These are phyloP conservation scores for Stevia rebaudiana DNA, from an alignment of 140 eudicot species.

Conservation along the genomic window DNA sequence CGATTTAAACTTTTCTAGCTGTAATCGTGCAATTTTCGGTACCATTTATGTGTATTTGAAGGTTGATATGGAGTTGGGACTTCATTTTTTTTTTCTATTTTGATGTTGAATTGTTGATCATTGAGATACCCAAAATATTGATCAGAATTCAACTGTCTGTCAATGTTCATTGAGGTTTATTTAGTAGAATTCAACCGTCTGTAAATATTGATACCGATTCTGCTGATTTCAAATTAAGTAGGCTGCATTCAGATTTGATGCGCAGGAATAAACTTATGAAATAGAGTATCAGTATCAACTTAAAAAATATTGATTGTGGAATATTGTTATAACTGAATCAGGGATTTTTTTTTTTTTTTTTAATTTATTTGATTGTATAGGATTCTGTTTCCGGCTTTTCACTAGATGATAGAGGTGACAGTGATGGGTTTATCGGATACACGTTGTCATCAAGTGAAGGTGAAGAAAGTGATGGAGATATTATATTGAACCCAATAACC, in stretches of 20 bases:
- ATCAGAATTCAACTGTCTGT: not conserved
- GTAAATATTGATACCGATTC: not conserved
- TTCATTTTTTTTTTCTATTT: not conserved
- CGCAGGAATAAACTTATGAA: not conserved
- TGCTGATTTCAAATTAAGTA: not conserved
- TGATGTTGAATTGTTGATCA: not conserved
- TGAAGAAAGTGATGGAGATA: constrained; percentile 85
- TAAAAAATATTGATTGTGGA: not conserved
- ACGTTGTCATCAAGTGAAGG: constrained; percentile 71
- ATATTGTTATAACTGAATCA: not conserved
- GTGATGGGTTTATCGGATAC: constrained; percentile 43
- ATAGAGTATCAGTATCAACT: not conserved
- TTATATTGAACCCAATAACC: constrained; percentile 58
- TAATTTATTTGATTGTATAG: constrained; percentile 33
- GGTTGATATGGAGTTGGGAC: not conserved
- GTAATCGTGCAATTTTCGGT: not conserved
- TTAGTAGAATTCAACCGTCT: not conserved
- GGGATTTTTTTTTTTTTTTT: not conserved
- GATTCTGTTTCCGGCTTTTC: constrained; percentile 35
- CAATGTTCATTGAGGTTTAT: not conserved
- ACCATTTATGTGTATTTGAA: not conserved
- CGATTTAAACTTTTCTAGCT: not conserved
- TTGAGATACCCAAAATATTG: not conserved
- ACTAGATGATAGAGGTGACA: constrained; percentile 54
- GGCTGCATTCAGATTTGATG: not conserved